A percentile compares a stretch with the other conserved stretches of the same genome.
Evolutionary conservation across 192 early-diverging fungal species (phyloP).

Genomic region (Diversispora eburnea): DNA sequence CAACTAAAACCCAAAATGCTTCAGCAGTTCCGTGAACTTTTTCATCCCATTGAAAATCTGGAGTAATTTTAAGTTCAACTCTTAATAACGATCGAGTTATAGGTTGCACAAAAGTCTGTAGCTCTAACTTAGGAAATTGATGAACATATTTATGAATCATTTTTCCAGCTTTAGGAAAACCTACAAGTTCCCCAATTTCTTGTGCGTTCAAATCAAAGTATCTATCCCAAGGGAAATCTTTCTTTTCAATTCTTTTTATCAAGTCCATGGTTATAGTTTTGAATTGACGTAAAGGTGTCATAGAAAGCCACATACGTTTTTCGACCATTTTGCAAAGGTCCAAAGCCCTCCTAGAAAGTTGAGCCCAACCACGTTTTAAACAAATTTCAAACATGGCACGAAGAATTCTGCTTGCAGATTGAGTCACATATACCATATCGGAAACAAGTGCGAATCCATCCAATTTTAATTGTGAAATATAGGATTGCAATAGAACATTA

Average conservation of each 20-base stretch:
- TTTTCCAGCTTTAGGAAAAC: slow-evolving; percentile 84
- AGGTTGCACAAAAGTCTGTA: slow-evolving; percentile 88
- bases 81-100: slow-evolving; percentile 87
- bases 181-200: slow-evolving; percentile 89
- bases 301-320: slow-evolving; percentile 89
- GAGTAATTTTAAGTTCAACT: slow-evolving; percentile 87
- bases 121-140: slow-evolving; percentile 89
- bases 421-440: slow-evolving; percentile 99
- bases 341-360: slow-evolving; percentile 80
- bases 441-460: slow-evolving; percentile 93
- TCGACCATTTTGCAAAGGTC: slow-evolving; percentile 99
- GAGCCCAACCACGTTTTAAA: slow-evolving; percentile 90
- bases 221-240: slow-evolving; percentile 92
- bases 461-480: slow-evolving; percentile 91
- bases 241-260: slow-evolving; percentile 84
- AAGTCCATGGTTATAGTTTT: slow-evolving; percentile 72
- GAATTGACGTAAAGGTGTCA: slow-evolving; percentile 96
- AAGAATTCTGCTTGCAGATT: slow-evolving; percentile 88
- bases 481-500: slow-evolving; percentile 88
- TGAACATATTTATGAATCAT: slow-evolving; percentile 86
- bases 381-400: slow-evolving; percentile 98
- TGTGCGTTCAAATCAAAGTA: slow-evolving; percentile 90
- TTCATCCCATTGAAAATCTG: slow-evolving; percentile 94
- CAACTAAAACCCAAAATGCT: slow-evolving; percentile 90
- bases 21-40: slow-evolving; percentile 82